phyloP scores from a whole-genome alignment of 2,329 filamentous ascomycete genomes.

The Diatrype stigma region DNA sequence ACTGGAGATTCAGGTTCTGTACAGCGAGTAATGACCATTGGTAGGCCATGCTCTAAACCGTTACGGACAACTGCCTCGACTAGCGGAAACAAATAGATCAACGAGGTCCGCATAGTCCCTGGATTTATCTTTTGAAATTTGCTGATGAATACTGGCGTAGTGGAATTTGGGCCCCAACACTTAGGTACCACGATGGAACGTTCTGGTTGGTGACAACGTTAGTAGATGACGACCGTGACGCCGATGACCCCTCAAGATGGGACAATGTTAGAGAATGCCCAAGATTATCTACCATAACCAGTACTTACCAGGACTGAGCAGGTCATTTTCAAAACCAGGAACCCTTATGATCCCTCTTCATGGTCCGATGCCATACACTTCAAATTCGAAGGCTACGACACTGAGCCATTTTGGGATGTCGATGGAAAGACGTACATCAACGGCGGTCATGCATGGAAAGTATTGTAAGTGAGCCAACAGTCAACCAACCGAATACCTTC shows the following conservation, averaged over 20 bases:
- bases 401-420: slow-evolving; percentile 51
- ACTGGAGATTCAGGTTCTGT: background rate
- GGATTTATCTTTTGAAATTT: slow-evolving; percentile 2
- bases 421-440: slow-evolving; percentile 51
- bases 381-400: slow-evolving; percentile 48
- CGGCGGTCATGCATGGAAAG: slow-evolving; percentile 33
- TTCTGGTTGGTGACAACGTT: slow-evolving; percentile 44
- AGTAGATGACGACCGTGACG: slow-evolving; percentile 30
- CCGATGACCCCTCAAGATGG: slow-evolving; percentile 27
- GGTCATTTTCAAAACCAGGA: slow-evolving; percentile 40
- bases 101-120: slow-evolving; percentile 16
- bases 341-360: slow-evolving; percentile 36
- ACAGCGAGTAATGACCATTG: background rate
- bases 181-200: slow-evolving; percentile 36
- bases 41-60: slow-evolving; percentile 26
- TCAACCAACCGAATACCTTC: no score
- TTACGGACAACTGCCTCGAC: slow-evolving; percentile 21
- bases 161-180: slow-evolving; percentile 45
- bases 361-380: slow-evolving; percentile 48
- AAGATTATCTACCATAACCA: background rate
- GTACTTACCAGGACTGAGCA: slow-evolving; percentile 7
- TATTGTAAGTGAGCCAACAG: slow-evolving; percentile 19
- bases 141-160: slow-evolving; percentile 13
- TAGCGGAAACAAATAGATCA: slow-evolving; percentile 25
- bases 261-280: slow-evolving; percentile 22